Percentiles rank a stretch among this genome's conserved stretches.
phyloP scores from a whole-genome alignment of 75 land plant genomes.

The Sequoia sempervirens region DNA sequence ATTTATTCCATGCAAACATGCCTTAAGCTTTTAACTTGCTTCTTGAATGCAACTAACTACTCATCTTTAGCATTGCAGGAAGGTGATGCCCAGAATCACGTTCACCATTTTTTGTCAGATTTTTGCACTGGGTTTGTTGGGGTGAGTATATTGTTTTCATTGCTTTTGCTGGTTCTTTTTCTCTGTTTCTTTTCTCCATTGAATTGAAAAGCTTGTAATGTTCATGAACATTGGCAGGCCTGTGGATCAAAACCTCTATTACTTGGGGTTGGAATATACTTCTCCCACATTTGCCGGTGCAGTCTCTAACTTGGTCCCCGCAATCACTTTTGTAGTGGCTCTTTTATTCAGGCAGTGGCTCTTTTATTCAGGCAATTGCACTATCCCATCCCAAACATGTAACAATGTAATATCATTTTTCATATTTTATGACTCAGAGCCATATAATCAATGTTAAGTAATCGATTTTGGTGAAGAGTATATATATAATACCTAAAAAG shows the following conservation, averaged over 20 bases:
- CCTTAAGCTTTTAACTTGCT: background rate
- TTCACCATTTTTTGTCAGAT: background rate
- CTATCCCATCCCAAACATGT: background rate
- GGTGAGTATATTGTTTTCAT: too few relatives aligned
- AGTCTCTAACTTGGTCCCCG: slow-evolving; percentile 43
- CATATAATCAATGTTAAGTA: too few relatives aligned
- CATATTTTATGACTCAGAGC: background rate
- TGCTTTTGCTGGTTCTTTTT: background rate
- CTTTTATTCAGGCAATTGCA: slow-evolving; percentile 26
- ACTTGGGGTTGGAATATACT: slow-evolving; percentile 19
- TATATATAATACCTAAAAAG: too few relatives aligned
- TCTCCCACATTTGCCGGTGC: slow-evolving; percentile 34
- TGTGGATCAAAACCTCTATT: slow-evolving; percentile 25
- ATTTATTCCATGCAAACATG: background rate
- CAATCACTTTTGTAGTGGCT: slow-evolving; percentile 44
- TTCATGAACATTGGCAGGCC: slow-evolving; percentile 16
- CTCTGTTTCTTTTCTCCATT: background rate
- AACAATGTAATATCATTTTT: background rate
- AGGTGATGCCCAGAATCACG: background rate
- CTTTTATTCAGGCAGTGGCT: slow-evolving; percentile 35
- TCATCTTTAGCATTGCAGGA: background rate
- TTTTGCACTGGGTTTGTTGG: background rate
- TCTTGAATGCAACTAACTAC: background rate
- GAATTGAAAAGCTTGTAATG: background rate
- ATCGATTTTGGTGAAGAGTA: too few relatives aligned